Evolutionary conservation across 2,329 filamentous ascomycete genomes (phyloP), one percentile per base, ranked within the genome.

Genomic region (Blastomyces parvus): DNA sequence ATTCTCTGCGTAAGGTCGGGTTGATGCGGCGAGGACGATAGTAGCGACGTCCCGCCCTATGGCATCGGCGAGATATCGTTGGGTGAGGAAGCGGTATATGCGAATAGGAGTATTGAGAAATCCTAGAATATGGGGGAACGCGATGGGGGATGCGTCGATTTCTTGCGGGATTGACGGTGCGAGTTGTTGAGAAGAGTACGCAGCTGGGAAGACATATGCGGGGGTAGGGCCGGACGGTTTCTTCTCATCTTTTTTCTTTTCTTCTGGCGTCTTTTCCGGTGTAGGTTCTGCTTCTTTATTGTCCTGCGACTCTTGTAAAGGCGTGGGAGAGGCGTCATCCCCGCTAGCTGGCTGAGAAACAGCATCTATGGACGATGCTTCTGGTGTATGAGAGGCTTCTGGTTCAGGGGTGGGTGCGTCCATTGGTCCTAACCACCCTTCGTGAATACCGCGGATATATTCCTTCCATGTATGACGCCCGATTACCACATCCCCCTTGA

Each of bases 401-500:
- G 62, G 44, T 36, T 72, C 70, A 33, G 72, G 68, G 25, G 70
- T 67, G 27, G 74, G 72, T 63, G 74, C 74, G 55, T 88, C 84
- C 53, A 96, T 79, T 8, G 94, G 91, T 0, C 94, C 93, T 30
- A 99, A 79, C 93, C 94, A 99, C 63, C 94, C 94, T 77, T 99
- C 94, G 74, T 99, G 94, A 68, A 97, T 73, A 56, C 94, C 94
- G 64, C 92, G 84, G 30, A 97, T 80, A 74, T 97, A 99, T 77
- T 99, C 94, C 78, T 97, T 99, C 94, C 94, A 99, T 11, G 93
- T 88, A 73, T 97, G 89, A 63, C 93, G 82, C 14, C 94, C 94
- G 69, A 99, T 85, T 22, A 97, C 86, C 60, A 99, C 82, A 73
- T 97, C 93, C 55, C 94, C 94, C 66, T 84, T 83, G 27, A 88